A percentile compares a stretch with the other conserved stretches of the same genome.
Conservation (phyloP, 306 rosid species). For the Trichosanthes cucumerina region DNA sequence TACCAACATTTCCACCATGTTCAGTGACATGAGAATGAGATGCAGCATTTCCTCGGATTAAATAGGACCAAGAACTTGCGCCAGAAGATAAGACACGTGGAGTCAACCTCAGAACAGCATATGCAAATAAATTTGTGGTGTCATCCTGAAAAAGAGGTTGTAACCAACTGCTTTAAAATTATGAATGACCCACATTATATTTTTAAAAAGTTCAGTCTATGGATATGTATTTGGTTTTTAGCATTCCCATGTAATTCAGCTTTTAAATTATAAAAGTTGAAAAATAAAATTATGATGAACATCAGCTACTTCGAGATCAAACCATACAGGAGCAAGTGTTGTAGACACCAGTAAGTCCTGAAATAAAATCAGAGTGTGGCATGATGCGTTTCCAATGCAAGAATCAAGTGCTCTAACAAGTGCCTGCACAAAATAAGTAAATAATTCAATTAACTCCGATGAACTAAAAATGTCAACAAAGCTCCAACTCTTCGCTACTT, state of each 20-base stretch:
- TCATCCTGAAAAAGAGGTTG: slow-evolving; percentile 56
- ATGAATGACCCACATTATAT: neutral
- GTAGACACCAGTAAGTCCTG: slow-evolving; percentile 96
- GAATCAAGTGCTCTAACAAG: slow-evolving; percentile 77
- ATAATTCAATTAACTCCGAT: slow-evolving; percentile 10
- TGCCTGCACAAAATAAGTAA: slow-evolving; percentile 47
- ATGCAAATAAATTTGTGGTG: slow-evolving; percentile 76
- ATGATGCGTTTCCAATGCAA: slow-evolving; percentile 62
- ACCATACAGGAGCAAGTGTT: slow-evolving; percentile 85
- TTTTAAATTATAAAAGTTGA: neutral
- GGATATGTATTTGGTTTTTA: neutral
- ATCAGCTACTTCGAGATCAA: slow-evolving; percentile 21
- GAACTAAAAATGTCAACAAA: neutral
- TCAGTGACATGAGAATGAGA: slow-evolving; percentile 30
- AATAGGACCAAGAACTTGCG: slow-evolving; percentile 81
- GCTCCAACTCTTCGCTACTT: neutral
- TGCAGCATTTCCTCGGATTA: slow-evolving; percentile 58
- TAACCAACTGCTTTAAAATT: neutral
- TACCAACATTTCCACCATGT: slow-evolving; percentile 39
- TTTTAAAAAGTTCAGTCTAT: neutral
- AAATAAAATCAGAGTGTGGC: slow-evolving; percentile 73
- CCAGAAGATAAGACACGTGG: slow-evolving; percentile 78
- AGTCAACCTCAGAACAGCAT: slow-evolving; percentile 87
- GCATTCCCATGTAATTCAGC: neutral
- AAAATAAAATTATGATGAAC: neutral